Conservation (phyloP, 192 early-diverging fungal species). For the Rhizophagus clarus region DNA sequence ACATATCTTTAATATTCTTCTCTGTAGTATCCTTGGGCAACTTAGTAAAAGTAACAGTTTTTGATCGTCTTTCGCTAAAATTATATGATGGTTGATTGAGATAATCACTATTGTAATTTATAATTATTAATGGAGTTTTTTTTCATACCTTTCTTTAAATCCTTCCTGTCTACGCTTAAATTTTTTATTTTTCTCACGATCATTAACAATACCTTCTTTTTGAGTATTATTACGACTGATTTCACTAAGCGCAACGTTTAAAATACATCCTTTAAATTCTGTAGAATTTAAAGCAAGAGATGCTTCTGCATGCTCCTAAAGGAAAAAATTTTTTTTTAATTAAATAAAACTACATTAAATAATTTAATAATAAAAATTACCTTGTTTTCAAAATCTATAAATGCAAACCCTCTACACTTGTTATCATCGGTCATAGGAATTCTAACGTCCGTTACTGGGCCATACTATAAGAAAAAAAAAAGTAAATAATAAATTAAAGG, state of each 20-base stretch:
- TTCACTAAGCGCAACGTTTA: background rate
- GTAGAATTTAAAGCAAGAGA: background rate
- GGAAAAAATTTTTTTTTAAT: background rate
- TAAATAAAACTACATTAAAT: background rate
- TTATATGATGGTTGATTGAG: background rate
- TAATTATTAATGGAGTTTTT: background rate
- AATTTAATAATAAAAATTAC: background rate
- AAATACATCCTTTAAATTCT: constrained; percentile 22
- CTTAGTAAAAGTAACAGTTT: background rate
- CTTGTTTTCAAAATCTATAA: constrained; percentile 7
- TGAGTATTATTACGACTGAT: background rate
- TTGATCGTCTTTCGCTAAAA: background rate
- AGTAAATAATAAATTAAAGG: background rate
- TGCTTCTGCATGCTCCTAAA: background rate
- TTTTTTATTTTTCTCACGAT: background rate
- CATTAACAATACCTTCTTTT: background rate
- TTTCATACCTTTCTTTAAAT: background rate
- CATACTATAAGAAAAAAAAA: constrained; percentile 5
- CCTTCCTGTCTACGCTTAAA: background rate
- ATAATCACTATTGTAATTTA: background rate
- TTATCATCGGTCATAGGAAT: constrained; percentile 15
- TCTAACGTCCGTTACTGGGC: background rate
- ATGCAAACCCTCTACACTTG: constrained; percentile 8
- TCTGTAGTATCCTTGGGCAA: background rate
- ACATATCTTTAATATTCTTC: background rate